phyloP scores from a whole-genome alignment of 352 stramenopile species.

The Pythium utonaiense region DNA sequence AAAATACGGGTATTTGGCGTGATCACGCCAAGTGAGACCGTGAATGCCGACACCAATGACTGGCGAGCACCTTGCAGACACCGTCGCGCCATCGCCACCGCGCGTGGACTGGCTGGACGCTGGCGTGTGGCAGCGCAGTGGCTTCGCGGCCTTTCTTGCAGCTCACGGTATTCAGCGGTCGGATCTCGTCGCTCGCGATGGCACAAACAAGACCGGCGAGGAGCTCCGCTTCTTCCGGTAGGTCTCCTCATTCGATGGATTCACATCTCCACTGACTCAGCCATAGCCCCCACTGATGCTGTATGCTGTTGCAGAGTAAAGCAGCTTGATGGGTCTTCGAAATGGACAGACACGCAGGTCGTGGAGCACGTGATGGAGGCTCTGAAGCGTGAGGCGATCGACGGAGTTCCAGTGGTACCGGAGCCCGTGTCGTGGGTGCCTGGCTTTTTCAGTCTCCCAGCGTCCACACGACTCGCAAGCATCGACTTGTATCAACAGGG shows the following conservation, averaged over 20 bases:
- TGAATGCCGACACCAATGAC: background rate
- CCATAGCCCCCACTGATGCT: too few relatives aligned
- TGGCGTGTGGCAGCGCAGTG: conserved; percentile 35
- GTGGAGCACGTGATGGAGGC: conserved; percentile 7
- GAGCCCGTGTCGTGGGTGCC: conserved; percentile 44
- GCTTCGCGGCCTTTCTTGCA: conserved; percentile 57
- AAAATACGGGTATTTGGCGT: too few relatives aligned
- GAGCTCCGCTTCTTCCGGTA: conserved; percentile 66
- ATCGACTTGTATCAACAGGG: conserved; percentile 46
- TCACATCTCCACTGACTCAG: background rate
- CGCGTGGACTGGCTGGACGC: conserved; percentile 34
- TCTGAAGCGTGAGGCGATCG: conserved; percentile 7
- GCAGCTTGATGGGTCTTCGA: background rate
- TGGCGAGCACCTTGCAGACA: background rate
- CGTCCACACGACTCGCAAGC: conserved; percentile 36
- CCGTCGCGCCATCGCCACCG: background rate
- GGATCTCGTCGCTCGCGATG: conserved; percentile 35
- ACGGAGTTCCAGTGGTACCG: background rate
- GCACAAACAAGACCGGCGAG: conserved; percentile 17
- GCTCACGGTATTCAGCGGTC: conserved; percentile 42
- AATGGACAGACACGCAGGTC: conserved; percentile 18
- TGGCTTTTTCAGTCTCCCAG: conserved; percentile 65
- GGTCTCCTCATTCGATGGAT: background rate
- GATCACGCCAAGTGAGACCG: too few relatives aligned
- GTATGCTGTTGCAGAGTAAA: conserved; percentile 14